These are phyloP conservation scores for Trifolium repens DNA, from an alignment of 306 rosid genomes.

Conservation along the genomic window DNA sequence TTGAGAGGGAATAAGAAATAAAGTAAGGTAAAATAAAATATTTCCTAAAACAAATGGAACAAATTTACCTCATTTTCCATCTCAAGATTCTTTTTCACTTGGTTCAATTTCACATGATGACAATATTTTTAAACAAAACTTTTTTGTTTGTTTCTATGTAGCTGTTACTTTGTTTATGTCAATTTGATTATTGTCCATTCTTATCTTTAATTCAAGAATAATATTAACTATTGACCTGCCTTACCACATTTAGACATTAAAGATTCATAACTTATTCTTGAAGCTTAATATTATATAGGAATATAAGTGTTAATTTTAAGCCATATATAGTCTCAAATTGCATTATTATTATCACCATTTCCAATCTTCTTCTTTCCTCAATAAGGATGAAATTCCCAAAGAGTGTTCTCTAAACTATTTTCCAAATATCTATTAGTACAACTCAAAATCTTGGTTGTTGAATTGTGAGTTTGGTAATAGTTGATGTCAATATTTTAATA, in stretches of 20 bases:
- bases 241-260: constrained; percentile 42
- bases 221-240: constrained; percentile 36
- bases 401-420: constrained; percentile 23
- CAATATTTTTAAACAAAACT: constrained; percentile 43
- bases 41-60: background rate
- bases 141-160: constrained; percentile 43
- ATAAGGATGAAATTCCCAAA: constrained; percentile 15
- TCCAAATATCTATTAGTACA: constrained; percentile 20
- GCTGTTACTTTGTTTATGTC: constrained; percentile 56
- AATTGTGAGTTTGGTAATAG: constrained; percentile 39
- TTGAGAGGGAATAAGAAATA: background rate
- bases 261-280: constrained; percentile 53
- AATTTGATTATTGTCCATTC: constrained; percentile 49
- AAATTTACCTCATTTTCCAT: background rate
- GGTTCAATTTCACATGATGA: constrained; percentile 45
- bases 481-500: constrained; percentile 46
- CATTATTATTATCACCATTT: constrained; percentile 40
- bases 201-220: constrained; percentile 41
- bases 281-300: constrained; percentile 47
- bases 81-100: constrained; percentile 41
- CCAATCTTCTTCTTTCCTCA: constrained; percentile 15
- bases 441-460: background rate
- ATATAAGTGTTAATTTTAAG: constrained; percentile 44
- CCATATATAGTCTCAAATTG: constrained; percentile 39
- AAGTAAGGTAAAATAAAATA: background rate